Evolutionary conservation across 805 yeast species (phyloP), one percentile per base, ranked within the genome.

Genomic region (Candida maris): DNA sequence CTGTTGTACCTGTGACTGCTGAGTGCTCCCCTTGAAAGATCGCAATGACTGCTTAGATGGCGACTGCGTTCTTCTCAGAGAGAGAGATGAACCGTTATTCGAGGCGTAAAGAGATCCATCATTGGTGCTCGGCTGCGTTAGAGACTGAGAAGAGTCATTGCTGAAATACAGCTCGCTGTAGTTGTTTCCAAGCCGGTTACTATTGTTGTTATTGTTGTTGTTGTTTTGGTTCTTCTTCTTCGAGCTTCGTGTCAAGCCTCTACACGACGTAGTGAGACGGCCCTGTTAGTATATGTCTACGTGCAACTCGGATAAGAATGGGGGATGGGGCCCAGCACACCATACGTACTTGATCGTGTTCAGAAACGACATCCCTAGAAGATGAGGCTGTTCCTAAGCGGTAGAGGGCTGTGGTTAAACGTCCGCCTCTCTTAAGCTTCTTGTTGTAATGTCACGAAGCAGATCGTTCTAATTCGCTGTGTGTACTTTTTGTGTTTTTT

Each of bases 241-340:
- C 7, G 59, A 54, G 27, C 51, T 55, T 51, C 83, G 70, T n/a
- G 83, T 81, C 45, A 79, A 75, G 7, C 83, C 80, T 55, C 78
- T 72, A 39, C 14, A 48, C n/a, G n/a, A n/a, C n/a, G n/a, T 51
- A 49, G 39, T 23, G 6, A 14, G 22, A 22, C 21, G 10, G 6
- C n/a, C 31, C 14, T 12, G 38, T 39, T 35, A 36, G 41, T 24
- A 34, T 3, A n/a, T 4, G 12, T 3, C 2, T 17, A 19, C 3
- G 3, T n/a, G 2, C n/a, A n/a, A n/a, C n/a, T n/a, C n/a, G n/a
- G n/a, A n/a, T n/a, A n/a, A n/a, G n/a, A n/a, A n/a, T n/a, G n/a
- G n/a, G n/a, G 24, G 8, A 8, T 21, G 24, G 10, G 24, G 10
- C 10, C 10, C 12, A 8, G 24, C 24, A 12, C 24, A 21, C 5